Conservation (phyloP, 495 filamentous ascomycete genomes). For the Aspergillus leporis region DNA sequence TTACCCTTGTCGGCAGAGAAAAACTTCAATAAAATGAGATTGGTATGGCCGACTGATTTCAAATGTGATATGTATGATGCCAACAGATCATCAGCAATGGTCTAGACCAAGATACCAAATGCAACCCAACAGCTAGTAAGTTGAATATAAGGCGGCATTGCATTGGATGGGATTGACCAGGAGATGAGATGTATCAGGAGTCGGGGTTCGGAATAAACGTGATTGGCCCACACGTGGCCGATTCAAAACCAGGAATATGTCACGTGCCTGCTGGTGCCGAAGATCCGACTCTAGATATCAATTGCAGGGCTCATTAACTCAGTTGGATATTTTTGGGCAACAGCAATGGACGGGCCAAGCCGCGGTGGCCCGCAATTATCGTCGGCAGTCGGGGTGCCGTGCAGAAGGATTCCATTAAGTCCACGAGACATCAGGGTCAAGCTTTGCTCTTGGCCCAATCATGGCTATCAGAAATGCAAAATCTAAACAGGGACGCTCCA, state of each 20-base stretch:
- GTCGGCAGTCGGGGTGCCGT: neutral
- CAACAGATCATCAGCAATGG: no score
- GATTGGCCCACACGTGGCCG: neutral
- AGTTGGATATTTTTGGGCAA: neutral
- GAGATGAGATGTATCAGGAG: neutral
- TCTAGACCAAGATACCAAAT: neutral
- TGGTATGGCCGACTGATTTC: no score
- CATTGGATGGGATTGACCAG: neutral
- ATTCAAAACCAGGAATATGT: neutral
- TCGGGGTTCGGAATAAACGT: neutral
- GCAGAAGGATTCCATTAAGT: neutral
- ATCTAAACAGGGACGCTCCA: neutral
- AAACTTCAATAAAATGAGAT: neutral
- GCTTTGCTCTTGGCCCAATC: constrained; percentile 11
- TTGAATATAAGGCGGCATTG: neutral
- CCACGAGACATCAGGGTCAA: constrained; percentile 6
- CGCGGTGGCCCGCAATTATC: neutral
- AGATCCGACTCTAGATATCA: constrained; percentile 1
- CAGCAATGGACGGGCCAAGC: neutral
- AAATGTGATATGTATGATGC: no score
- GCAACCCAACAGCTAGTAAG: neutral
- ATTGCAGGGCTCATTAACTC: no score
- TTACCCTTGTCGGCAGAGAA: neutral
- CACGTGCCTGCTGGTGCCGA: constrained; percentile 7
- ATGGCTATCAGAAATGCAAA: constrained; percentile 1